Conservation (phyloP, 2,329 filamentous ascomycete genomes). For the Stemphylium beticola region DNA sequence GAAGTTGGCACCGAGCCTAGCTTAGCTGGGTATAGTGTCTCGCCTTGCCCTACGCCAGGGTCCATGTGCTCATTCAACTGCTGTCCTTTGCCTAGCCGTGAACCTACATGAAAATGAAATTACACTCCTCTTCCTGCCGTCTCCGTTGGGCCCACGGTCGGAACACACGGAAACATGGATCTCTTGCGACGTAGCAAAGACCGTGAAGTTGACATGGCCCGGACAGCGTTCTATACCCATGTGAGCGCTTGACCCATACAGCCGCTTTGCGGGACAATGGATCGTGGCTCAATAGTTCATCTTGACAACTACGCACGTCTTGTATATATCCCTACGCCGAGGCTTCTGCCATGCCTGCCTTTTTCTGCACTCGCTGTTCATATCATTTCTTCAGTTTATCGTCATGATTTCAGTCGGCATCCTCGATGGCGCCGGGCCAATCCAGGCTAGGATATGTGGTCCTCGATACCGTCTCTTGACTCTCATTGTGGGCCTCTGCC, state of each 20-base stretch:
- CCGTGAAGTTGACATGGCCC: slow-evolving; percentile 3
- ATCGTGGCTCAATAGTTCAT: slow-evolving; percentile 8
- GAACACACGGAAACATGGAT: slow-evolving; percentile 6
- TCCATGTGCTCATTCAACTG: neutral
- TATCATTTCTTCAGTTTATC: slow-evolving; percentile 7
- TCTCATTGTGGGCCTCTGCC: slow-evolving; percentile 11
- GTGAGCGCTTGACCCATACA: slow-evolving; percentile 5
- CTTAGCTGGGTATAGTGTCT: too few species aligned
- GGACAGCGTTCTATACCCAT: slow-evolving; percentile 11
- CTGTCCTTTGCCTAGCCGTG: neutral
- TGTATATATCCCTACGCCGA: slow-evolving; percentile 8
- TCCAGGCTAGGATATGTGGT: slow-evolving; percentile 6
- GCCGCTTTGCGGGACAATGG: slow-evolving; percentile 3
- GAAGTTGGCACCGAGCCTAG: neutral
- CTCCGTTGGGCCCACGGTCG: neutral
- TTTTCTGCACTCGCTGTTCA: slow-evolving; percentile 10
- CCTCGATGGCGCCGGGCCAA: slow-evolving; percentile 6
- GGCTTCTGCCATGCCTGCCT: neutral
- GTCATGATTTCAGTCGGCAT: slow-evolving; percentile 7
- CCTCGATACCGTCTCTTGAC: slow-evolving; percentile 11
- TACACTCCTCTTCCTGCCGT: slow-evolving; percentile 3
- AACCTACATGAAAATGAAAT: neutral
- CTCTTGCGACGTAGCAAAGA: slow-evolving; percentile 4
- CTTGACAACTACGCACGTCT: slow-evolving; percentile 6
- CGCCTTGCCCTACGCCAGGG: too few species aligned